Conservation (phyloP, 345 rosid genomes). For the Abelmoschus esculentus region DNA sequence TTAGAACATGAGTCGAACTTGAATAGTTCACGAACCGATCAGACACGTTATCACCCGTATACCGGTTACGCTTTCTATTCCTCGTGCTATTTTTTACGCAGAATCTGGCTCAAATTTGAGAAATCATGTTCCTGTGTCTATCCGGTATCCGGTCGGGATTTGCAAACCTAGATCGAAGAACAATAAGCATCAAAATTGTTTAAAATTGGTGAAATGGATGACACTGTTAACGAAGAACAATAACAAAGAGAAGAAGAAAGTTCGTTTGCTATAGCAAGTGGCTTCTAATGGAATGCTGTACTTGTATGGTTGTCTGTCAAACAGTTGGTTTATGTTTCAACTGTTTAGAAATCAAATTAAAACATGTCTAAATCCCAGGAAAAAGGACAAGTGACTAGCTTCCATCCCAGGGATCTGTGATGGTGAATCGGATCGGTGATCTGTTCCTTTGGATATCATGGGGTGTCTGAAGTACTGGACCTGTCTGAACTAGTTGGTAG, state of each 20-base stretch:
- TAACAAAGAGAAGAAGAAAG: no score
- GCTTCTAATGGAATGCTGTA: neutral
- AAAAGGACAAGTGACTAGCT: neutral
- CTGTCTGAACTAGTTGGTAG: neutral
- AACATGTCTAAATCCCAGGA: neutral
- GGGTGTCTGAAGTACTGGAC: neutral
- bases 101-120: neutral
- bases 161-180: no score
- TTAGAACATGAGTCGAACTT: no score
- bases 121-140: neutral
- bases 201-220: constrained; percentile 2
- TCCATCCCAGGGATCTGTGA: no score
- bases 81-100: no score
- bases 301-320: neutral
- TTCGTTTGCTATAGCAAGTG: no score
- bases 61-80: no score
- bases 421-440: neutral
- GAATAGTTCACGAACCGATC: no score
- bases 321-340: neutral
- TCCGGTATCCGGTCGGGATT: no score
- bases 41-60: no score
- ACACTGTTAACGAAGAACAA: neutral
- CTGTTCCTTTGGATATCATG: no score
- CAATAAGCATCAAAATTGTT: neutral
- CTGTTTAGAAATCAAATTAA: neutral